Conservation (phyloP, 345 rosid species). For the Cardamine occulta region DNA sequence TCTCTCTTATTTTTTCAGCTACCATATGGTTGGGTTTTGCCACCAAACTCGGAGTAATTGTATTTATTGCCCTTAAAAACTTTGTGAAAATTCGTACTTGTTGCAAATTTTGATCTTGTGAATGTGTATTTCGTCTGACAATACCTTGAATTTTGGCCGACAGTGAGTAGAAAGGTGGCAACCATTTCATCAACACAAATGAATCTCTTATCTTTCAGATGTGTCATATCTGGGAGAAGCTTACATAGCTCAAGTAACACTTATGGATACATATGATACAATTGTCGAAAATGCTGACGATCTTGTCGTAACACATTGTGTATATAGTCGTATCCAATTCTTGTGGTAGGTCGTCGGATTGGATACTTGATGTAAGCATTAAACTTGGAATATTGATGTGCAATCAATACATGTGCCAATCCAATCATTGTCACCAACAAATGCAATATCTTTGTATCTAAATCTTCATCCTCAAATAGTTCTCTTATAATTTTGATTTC, state of each 20-base stretch:
- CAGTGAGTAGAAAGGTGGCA: neutral
- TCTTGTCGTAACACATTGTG: neutral
- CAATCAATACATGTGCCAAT: neutral
- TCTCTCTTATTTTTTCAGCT: neutral
- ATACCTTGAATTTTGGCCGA: neutral
- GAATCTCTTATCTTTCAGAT: neutral
- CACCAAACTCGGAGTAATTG: slow-evolving; percentile 11
- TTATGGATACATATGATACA: neutral
- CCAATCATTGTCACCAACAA: neutral
- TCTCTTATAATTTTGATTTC: neutral
- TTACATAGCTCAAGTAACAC: neutral
- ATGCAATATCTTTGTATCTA: neutral
- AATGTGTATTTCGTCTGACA: neutral
- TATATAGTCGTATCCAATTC: neutral
- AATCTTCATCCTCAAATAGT: neutral
- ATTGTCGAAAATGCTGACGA: neutral
- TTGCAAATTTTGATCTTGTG: slow-evolving; percentile 12
- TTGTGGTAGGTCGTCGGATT: neutral
- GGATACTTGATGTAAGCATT: neutral
- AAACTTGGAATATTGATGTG: neutral
- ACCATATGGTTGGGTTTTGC: neutral
- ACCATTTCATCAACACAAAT: slow-evolving; percentile 6
- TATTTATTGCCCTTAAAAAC: neutral
- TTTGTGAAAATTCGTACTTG: neutral
- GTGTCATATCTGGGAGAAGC: neutral